Conservation (phyloP, 1,139 yeast species). For the Hyphopichia pseudoburtonii region DNA sequence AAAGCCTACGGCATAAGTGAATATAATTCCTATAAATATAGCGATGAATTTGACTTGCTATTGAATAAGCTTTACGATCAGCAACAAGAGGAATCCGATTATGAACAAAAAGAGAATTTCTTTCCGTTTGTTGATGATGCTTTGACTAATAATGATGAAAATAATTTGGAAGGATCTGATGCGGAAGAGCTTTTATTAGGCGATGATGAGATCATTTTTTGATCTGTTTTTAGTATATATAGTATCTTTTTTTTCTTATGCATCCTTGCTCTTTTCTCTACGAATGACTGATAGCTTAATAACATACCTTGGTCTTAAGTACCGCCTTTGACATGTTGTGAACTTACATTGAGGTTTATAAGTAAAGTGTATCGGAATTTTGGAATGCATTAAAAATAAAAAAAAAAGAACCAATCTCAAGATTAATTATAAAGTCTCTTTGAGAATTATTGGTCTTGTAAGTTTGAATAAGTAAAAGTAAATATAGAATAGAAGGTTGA, state of each 20-base stretch:
- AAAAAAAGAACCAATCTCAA: not conserved
- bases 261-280: no score
- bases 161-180: not conserved
- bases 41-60: slow-evolving; percentile 24
- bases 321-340: no score
- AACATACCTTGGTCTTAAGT: no score
- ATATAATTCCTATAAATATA: slow-evolving; percentile 26
- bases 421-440: not conserved
- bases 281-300: no score
- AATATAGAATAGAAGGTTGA: no score
- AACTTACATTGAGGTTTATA: no score
- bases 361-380: not conserved
- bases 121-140: not conserved
- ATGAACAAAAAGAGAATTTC: not conserved
- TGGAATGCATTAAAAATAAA: not conserved
- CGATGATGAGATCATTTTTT: slow-evolving; percentile 4
- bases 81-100: slow-evolving; percentile 3
- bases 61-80: slow-evolving; percentile 4
- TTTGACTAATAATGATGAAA: not conserved
- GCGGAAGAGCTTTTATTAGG: slow-evolving; percentile 1
- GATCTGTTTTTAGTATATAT: not conserved
- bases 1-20: slow-evolving; percentile 44
- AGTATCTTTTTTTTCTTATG: no score
- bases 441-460: not conserved
- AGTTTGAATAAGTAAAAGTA: no score